These are phyloP conservation scores for Musa balbisiana DNA, from an alignment of 202 grass and related monocot genomes.

Conservation along the genomic window DNA sequence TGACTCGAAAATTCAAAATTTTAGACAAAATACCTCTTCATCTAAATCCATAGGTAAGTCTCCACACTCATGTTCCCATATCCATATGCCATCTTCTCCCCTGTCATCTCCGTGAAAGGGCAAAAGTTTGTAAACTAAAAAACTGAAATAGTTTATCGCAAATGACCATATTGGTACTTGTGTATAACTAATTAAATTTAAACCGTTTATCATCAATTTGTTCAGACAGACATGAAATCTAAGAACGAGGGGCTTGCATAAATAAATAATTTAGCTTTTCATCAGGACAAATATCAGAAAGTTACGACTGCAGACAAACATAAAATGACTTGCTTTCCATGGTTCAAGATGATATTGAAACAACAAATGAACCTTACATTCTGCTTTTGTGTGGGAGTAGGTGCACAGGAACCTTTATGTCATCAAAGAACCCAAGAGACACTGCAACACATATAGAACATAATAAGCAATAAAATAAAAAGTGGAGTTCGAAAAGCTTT, in stretches of 20 bases:
- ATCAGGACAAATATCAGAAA: neutral
- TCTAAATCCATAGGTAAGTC: slow-evolving; percentile 66
- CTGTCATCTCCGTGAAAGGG: slow-evolving; percentile 24
- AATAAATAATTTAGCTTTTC: neutral
- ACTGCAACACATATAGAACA: slow-evolving; percentile 43
- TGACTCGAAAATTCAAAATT: slow-evolving; percentile 15
- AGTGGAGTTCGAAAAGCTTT: neutral
- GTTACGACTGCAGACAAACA: neutral
- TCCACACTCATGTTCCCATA: slow-evolving; percentile 36
- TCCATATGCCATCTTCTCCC: slow-evolving; percentile 67
- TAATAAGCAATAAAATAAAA: slow-evolving; percentile 4
- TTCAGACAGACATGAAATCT: neutral
- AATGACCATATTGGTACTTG: neutral
- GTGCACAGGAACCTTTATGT: slow-evolving; percentile 57
- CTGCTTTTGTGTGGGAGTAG: slow-evolving; percentile 42
- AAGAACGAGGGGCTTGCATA: neutral
- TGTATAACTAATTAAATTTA: neutral
- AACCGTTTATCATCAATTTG: neutral
- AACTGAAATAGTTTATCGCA: slow-evolving; percentile 9
- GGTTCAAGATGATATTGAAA: slow-evolving; percentile 17
- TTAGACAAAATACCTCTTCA: slow-evolving; percentile 58
- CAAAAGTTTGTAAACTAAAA: slow-evolving; percentile 16
- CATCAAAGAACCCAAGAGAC: slow-evolving; percentile 89
- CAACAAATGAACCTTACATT: slow-evolving; percentile 30
- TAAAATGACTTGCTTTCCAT: slow-evolving; percentile 7